Conservation (phyloP, 352 stramenopile species). For the Pythium sukuiense region DNA sequence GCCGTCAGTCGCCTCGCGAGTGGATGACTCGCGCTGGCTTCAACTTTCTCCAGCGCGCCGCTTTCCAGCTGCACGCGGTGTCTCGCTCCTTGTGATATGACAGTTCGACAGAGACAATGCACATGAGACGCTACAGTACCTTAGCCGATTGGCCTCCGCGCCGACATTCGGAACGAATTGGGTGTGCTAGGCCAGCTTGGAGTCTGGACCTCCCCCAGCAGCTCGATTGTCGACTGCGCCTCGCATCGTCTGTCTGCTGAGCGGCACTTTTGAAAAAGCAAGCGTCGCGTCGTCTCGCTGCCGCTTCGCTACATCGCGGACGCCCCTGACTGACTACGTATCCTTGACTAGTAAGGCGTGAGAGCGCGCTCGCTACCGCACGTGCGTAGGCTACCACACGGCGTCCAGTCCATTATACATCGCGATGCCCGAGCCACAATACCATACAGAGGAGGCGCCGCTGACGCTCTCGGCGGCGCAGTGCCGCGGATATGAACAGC, state of each 20-base stretch:
- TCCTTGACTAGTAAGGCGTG: background rate
- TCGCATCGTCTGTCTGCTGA: background rate
- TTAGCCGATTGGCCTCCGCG: background rate
- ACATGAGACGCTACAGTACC: background rate
- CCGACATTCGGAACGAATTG: background rate
- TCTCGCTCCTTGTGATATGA: background rate
- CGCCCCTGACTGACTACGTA: background rate
- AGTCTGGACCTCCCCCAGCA: background rate
- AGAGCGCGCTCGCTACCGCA: background rate
- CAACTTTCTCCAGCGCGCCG: background rate
- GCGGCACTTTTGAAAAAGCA: background rate
- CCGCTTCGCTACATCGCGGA: background rate
- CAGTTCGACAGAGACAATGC: background rate
- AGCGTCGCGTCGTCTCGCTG: background rate
- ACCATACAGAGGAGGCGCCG: background rate
- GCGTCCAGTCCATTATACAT: background rate
- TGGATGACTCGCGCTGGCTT: background rate
- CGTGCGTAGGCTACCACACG: background rate
- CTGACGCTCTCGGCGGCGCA: conserved; percentile 1
- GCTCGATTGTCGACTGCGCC: background rate
- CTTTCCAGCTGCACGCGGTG: background rate
- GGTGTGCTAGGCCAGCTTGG: background rate
- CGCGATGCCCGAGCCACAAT: background rate
- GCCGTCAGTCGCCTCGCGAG: background rate
- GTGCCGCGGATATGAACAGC: conserved; percentile 5